These are phyloP conservation scores for Davidsoniella eucalypti DNA, from an alignment of 2,329 filamentous ascomycete species.

Conservation along the genomic window DNA sequence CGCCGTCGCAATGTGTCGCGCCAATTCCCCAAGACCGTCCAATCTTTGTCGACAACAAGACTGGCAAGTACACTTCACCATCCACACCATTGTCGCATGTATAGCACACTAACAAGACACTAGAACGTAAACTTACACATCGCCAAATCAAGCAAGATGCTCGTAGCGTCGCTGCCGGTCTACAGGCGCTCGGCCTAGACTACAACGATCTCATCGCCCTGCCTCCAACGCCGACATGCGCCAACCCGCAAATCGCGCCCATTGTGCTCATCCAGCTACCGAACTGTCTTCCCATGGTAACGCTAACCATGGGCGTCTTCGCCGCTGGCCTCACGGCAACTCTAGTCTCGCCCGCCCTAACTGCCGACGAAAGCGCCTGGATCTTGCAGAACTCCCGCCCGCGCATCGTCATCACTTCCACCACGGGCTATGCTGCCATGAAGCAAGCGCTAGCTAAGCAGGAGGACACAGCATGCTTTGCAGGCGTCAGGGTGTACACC, in stretches of 20 bases:
- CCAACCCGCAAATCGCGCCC: conserved; percentile 23
- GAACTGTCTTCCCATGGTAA: conserved; percentile 25
- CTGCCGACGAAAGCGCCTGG: conserved; percentile 24
- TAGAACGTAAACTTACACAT: conserved; percentile 23
- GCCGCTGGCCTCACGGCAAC: conserved; percentile 26
- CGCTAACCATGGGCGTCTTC: conserved; percentile 22
- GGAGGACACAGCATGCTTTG: conserved; percentile 20
- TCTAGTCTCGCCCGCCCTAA: conserved; percentile 24
- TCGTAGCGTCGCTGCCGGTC: conserved; percentile 21
- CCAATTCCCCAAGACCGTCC: conserved; percentile 20
- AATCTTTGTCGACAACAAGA: conserved; percentile 26
- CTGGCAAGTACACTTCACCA: conserved; percentile 18
- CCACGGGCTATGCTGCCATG: conserved; percentile 19
- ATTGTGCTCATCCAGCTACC: conserved; percentile 27
- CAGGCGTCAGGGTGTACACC: conserved; percentile 42
- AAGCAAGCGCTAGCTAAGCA: conserved; percentile 21
- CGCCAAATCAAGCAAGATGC: conserved; percentile 21
- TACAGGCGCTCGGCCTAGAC: conserved; percentile 22
- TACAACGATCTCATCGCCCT: conserved; percentile 21
- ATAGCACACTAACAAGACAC: neutral
- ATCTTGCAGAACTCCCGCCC: conserved; percentile 26
- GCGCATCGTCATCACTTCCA: conserved; percentile 22
- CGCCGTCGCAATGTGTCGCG: conserved; percentile 19
- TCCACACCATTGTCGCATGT: neutral
- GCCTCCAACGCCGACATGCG: conserved; percentile 24